Percentiles rank a stretch among this genome's conserved stretches.
These are phyloP conservation scores for Xylaria sp. DNA, from an alignment of 2,329 filamentous ascomycete species.

Conservation along the genomic window DNA sequence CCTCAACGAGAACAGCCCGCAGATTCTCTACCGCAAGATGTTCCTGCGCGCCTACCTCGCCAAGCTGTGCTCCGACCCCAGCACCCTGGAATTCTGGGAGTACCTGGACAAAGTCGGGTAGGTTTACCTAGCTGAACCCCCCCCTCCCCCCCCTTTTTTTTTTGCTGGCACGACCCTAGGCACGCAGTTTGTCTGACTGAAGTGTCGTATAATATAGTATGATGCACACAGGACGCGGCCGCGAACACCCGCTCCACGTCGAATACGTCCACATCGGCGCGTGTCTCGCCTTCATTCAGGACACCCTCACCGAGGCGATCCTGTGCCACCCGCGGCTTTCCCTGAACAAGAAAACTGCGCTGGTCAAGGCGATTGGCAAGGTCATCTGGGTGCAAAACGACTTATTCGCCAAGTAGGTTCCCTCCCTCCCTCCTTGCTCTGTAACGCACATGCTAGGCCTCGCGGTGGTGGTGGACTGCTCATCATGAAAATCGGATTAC, in stretches of 20 bases:
- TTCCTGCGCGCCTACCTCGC: conserved; percentile 76
- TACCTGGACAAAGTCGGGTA: conserved; percentile 82
- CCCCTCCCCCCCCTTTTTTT: too few relatives aligned
- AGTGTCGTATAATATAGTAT: conserved; percentile 53
- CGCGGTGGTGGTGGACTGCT: too few relatives aligned
- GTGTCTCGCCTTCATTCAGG: conserved; percentile 74
- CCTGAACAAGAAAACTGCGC: conserved; percentile 68
- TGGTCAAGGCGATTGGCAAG: conserved; percentile 77
- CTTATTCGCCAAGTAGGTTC: conserved; percentile 66
- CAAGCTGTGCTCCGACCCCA: conserved; percentile 74
- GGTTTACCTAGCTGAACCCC: too few relatives aligned
- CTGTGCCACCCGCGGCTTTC: conserved; percentile 70
- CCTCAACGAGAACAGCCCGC: conserved; percentile 69
- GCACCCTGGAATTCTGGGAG: conserved; percentile 78
- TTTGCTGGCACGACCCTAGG: too few relatives aligned
- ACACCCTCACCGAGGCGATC: conserved; percentile 76
- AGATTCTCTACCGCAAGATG: conserved; percentile 77
- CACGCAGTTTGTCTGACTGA: too few relatives aligned
- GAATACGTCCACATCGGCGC: conserved; percentile 80
- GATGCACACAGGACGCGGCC: conserved; percentile 80
- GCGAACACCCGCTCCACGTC: conserved; percentile 72
- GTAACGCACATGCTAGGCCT: too few relatives aligned
- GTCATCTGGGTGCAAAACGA: conserved; percentile 90
- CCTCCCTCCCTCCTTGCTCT: too few relatives aligned
- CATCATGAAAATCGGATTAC: not conserved